These are phyloP conservation scores for Sclerotinia spermophila DNA, from an alignment of 2,329 filamentous ascomycete genomes.

Conservation along the genomic window DNA sequence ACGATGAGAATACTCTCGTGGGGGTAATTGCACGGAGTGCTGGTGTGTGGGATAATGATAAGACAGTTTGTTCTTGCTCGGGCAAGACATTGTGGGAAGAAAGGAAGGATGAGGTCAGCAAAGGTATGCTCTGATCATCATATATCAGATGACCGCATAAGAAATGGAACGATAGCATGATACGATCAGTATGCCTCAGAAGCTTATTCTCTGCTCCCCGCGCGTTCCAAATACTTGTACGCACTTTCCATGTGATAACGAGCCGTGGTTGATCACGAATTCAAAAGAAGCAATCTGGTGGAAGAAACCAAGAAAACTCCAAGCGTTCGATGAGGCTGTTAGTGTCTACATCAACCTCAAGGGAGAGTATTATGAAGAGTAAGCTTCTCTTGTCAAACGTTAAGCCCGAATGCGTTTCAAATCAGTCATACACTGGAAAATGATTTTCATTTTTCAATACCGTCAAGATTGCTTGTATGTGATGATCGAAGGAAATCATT, in stretches of 20 bases:
- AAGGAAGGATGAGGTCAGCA: conserved; percentile 79
- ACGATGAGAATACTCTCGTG: conserved; percentile 81
- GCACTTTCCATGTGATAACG: conserved; percentile 1
- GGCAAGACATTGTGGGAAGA: conserved; percentile 99
- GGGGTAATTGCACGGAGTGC: conserved; percentile 94
- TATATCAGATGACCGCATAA: conserved; percentile 27
- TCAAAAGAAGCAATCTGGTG: conserved; percentile 21
- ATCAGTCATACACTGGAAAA: conserved; percentile 1
- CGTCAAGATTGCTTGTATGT: not conserved
- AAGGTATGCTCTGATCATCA: conserved; percentile 77
- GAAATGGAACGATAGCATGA: conserved; percentile 21
- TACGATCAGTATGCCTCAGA: not conserved
- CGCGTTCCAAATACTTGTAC: not conserved
- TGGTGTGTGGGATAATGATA: conserved; percentile 98
- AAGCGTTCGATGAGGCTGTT: conserved; percentile 14
- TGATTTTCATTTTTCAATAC: not conserved
- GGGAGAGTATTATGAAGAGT: conserved; percentile 13
- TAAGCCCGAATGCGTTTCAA: conserved; percentile 29
- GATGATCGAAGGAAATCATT: not conserved
- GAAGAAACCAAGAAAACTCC: conserved; percentile 19
- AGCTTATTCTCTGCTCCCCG: not conserved
- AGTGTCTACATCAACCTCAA: conserved; percentile 8
- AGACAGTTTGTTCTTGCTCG: conserved; percentile 95
- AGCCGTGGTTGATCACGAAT: not conserved
- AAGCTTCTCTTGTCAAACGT: conserved; percentile 28